Percentiles rank a stretch among this genome's conserved stretches.
Conservation (phyloP, 345 rosid genomes). For the Bruguiera parviflora region DNA sequence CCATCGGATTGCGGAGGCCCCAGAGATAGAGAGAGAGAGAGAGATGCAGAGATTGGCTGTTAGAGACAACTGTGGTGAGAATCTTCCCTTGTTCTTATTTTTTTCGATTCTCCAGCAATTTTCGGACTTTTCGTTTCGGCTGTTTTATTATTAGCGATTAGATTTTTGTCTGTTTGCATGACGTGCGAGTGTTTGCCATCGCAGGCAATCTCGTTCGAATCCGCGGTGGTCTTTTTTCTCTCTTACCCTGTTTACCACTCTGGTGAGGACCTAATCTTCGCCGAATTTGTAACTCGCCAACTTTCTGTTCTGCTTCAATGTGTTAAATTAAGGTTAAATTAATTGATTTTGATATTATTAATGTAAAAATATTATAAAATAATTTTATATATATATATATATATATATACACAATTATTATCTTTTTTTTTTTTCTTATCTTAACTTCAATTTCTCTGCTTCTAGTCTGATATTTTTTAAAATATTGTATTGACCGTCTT, state of each 20-base stretch:
- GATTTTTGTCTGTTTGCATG: neutral
- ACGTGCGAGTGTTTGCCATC: conserved; percentile 24
- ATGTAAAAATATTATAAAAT: too few relatives aligned
- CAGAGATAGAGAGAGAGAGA: neutral
- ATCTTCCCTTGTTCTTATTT: neutral
- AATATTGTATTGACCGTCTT: too few relatives aligned
- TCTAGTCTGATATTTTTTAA: too few relatives aligned
- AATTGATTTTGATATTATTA: too few relatives aligned
- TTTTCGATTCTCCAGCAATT: neutral
- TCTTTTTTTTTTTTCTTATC: too few relatives aligned
- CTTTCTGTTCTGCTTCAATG: neutral
- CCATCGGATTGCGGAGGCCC: conserved; percentile 23
- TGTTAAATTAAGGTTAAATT: too few relatives aligned
- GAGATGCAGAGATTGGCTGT: neutral
- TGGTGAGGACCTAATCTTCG: neutral
- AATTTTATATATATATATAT: too few relatives aligned
- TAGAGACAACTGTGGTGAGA: conserved; percentile 23
- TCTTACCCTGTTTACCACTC: neutral
- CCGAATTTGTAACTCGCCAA: neutral
- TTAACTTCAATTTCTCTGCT: too few relatives aligned
- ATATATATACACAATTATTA: too few relatives aligned
- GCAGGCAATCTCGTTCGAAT: conserved; percentile 22
- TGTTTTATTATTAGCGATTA: neutral
- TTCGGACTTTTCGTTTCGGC: neutral
- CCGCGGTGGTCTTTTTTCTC: conserved; percentile 10